Evolutionary conservation across 2,329 filamentous ascomycete species (phyloP).

Genomic region (Sporothrix pseudoabietina): DNA sequence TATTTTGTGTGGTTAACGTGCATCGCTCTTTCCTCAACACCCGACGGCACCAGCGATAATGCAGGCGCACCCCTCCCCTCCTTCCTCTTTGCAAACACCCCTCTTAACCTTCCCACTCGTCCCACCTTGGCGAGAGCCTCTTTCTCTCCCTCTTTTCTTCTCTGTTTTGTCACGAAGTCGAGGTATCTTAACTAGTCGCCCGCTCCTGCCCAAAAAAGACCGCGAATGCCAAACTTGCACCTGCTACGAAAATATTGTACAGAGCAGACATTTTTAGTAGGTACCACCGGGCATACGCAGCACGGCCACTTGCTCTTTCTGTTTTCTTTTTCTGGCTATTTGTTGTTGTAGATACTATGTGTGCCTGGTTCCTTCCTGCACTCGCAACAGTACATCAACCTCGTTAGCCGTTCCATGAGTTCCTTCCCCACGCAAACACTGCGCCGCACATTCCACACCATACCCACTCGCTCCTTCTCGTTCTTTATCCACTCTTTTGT

Average conservation of each 20-base stretch:
- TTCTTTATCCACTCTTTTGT: neutral
- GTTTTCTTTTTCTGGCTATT: neutral
- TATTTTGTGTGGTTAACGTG: neutral
- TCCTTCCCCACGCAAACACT: neutral
- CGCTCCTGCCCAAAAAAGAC: neutral
- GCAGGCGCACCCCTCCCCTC: neutral
- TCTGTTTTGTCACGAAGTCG: neutral
- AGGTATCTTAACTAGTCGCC: neutral
- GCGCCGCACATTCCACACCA: neutral
- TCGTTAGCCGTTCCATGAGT: slow-evolving; percentile 23
- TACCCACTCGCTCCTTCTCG: slow-evolving; percentile 16
- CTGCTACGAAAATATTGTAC: neutral
- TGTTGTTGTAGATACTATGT: neutral
- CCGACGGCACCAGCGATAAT: slow-evolving; percentile 21
- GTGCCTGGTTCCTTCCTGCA: slow-evolving; percentile 27
- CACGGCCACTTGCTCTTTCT: neutral
- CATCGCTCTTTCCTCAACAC: slow-evolving; percentile 16
- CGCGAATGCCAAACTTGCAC: neutral
- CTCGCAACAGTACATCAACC: neutral
- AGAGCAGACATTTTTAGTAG: neutral
- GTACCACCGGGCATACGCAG: neutral
- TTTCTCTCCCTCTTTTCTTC: neutral
- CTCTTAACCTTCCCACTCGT: neutral
- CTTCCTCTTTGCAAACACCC: neutral
- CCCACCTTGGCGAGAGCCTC: slow-evolving; percentile 22